Base-by-base conservation (phyloP, 345 rosid genomes). In the Corymbia maculata region DNA sequence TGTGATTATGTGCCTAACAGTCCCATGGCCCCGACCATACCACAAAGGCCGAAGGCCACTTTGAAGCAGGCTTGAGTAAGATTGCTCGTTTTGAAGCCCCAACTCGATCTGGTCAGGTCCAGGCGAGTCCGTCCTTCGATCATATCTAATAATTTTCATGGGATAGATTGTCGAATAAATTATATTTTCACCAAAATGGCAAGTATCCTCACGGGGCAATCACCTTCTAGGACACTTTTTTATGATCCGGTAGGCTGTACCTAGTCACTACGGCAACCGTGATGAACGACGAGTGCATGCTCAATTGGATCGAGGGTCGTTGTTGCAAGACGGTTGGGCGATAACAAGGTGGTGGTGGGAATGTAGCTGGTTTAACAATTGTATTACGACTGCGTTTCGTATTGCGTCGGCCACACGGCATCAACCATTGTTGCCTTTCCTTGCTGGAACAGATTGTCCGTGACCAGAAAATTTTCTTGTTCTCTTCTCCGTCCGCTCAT, bases 131-230 rank as follows among this genome's bases (percentile, higher is more conserved):
- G 0, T 70, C 8, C 2, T 0, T 36, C 7, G 0, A 19, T 57
- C 66, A 10, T 13, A 10, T 57, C 17, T 13, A 13, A 51, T 51
- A 55, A 55, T 0, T 28, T 0, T 61, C 26, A 22, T 5, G 0
- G 2, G 2, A 11, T 1, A 28, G 15, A 26, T 3, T 0, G 7
- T 5, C 32, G 0, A 7, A 26, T 15, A 26, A 12, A 61, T 1
- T 61, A 26, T 11, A 61, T 26, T 61, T 61, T 61, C 32, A 4
- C 61, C 61, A 5, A 8, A 5, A 0, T 11, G 32, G 68, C 0
- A 61, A 6, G 9, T 61, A 26, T 84, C 30, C 22, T 44, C 52
- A 49, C 1, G 9, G 5, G 32, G 14, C 44, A 85, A 42, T 44
- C 10, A 21, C 61, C 28, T 55, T 4, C 22, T 22, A 22, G 6